Conservation (phyloP, 371 early-diverging fungal genomes). For the Globomyces sp. region DNA sequence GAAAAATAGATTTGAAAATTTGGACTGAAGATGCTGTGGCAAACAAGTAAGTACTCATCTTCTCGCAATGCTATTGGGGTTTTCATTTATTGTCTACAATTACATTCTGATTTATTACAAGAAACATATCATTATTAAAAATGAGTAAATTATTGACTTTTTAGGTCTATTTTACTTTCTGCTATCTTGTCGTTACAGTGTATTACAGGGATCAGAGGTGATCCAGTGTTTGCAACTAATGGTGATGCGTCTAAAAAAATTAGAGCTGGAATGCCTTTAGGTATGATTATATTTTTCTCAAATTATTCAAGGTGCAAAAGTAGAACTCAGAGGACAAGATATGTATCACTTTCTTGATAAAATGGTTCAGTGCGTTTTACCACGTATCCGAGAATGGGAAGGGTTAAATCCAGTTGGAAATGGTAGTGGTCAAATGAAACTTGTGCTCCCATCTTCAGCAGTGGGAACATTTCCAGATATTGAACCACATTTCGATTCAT, state of each 20-base stretch:
- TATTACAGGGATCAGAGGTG: conserved; percentile 81
- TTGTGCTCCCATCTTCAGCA: conserved; percentile 78
- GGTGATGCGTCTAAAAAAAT: conserved; percentile 67
- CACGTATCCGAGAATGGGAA: conserved; percentile 89
- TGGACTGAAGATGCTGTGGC: conserved; percentile 81
- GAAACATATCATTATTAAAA: not conserved
- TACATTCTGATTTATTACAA: not conserved
- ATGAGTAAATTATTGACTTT: too few species aligned
- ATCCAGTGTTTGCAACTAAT: conserved; percentile 74
- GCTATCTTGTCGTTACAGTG: conserved; percentile 90
- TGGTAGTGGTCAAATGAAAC: conserved; percentile 79
- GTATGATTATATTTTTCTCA: conserved; percentile 51
- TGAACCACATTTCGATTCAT: conserved; percentile 90
- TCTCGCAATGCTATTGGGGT: conserved; percentile 18
- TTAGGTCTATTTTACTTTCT: conserved; percentile 67
- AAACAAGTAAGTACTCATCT: conserved; percentile 61
- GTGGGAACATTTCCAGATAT: conserved; percentile 88
- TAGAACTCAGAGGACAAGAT: conserved; percentile 65
- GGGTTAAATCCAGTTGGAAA: conserved; percentile 79
- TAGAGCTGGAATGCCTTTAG: conserved; percentile 84
- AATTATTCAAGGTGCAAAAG: conserved; percentile 24
- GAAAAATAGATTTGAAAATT: conserved; percentile 70
- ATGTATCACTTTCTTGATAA: conserved; percentile 96
- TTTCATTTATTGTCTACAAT: conserved; percentile 12
- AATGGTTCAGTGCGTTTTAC: conserved; percentile 88